phyloP scores from a whole-genome alignment of 352 stramenopile genomes.

The Globisporangium camurandrum region DNA sequence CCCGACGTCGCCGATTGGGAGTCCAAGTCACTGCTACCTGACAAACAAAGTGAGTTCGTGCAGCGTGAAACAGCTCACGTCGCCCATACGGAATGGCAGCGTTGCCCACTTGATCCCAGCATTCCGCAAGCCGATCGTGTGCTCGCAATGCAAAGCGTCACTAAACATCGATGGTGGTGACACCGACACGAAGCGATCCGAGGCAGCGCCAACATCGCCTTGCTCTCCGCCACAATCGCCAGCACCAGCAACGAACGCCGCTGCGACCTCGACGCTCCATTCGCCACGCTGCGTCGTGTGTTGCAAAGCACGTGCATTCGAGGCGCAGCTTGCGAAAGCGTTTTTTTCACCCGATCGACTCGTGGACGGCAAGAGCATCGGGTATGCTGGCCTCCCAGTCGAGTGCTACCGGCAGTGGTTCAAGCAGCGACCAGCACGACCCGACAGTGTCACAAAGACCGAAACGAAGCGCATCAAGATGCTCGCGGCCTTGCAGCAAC shows the following conservation, averaged over 20 bases:
- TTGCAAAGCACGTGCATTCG: slow-evolving; percentile 11
- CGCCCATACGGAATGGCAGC: neutral
- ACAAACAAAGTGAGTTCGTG: neutral
- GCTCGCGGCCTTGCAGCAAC: slow-evolving; percentile 12
- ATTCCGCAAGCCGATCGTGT: slow-evolving; percentile 6
- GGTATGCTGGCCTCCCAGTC: slow-evolving; percentile 10
- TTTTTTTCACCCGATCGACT: slow-evolving; percentile 15
- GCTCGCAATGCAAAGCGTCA: slow-evolving; percentile 3
- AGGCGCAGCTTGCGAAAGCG: slow-evolving; percentile 12
- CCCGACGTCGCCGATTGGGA: neutral
- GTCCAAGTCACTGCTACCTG: slow-evolving; percentile 5
- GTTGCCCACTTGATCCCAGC: slow-evolving; percentile 1
- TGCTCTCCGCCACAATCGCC: no score
- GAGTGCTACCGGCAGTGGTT: slow-evolving; percentile 21
- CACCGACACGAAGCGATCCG: neutral
- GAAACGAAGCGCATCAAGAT: slow-evolving; percentile 14
- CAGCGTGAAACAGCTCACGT: neutral
- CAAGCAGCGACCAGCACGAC: slow-evolving; percentile 2
- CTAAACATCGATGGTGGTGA: neutral
- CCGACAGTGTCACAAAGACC: slow-evolving; percentile 3
- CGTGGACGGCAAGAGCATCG: slow-evolving; percentile 12
- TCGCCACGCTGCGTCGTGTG: slow-evolving; percentile 14
- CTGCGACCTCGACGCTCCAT: no score
- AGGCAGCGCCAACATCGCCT: neutral
- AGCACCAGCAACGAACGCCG: no score